These are phyloP conservation scores for Kalmusia sp. DNA, from an alignment of 2,329 filamentous ascomycete species.

Conservation along the genomic window DNA sequence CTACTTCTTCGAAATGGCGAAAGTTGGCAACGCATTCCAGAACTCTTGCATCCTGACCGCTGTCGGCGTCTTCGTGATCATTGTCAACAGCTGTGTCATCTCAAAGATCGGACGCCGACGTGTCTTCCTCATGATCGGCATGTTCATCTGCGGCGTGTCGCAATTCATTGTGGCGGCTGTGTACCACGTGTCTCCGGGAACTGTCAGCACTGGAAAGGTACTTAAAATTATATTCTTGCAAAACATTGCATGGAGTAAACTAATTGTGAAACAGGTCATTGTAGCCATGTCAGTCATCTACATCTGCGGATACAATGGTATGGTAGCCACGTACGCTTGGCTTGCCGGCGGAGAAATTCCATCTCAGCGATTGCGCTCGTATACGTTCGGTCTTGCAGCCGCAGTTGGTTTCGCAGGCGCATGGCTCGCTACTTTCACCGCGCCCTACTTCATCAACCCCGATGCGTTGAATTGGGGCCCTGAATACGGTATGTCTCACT, in stretches of 20 bases:
- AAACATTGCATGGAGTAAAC: too few species aligned
- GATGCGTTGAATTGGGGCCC: conserved; percentile 64
- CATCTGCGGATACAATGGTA: conserved; percentile 61
- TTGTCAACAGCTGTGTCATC: conserved; percentile 61
- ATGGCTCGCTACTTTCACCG: conserved; percentile 64
- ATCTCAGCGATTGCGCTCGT: conserved; percentile 63
- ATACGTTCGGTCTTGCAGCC: conserved; percentile 63
- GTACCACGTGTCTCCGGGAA: conserved; percentile 56
- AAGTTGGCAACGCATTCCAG: conserved; percentile 56
- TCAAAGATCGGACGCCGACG: conserved; percentile 62
- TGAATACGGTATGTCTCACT: conserved; percentile 52
- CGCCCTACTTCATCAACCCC: conserved; percentile 67
- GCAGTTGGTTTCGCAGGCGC: conserved; percentile 63
- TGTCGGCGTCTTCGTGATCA: conserved; percentile 61
- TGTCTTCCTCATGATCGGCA: conserved; percentile 59
- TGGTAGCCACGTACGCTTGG: conserved; percentile 65
- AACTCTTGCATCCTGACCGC: conserved; percentile 64
- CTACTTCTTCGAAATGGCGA: conserved; percentile 43
- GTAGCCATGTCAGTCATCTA: conserved; percentile 63
- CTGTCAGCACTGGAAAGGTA: conserved; percentile 50
- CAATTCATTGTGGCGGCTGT: conserved; percentile 62
- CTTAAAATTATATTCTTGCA: not conserved
- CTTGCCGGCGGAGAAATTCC: conserved; percentile 65
- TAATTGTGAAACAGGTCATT: conserved; percentile 44
- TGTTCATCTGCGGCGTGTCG: conserved; percentile 62